Evolutionary conservation across 2,329 filamentous ascomycete genomes (phyloP).

Genomic region (Xenosphaeropsis pyriputrescens): DNA sequence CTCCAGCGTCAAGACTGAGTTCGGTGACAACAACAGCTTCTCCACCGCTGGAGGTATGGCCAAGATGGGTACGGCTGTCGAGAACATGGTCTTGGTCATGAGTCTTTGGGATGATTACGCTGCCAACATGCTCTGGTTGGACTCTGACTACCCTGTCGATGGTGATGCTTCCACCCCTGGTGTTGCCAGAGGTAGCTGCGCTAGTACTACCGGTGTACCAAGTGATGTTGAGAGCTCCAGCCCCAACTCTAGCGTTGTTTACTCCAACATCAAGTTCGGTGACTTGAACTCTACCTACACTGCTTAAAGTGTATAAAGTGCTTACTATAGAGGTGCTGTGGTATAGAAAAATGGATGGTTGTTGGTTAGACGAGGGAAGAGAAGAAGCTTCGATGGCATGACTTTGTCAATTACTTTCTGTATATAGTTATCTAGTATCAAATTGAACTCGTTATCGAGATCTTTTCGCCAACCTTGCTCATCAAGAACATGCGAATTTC

Average conservation of each 20-base stretch:
- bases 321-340: too few species aligned
- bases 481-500: too few species aligned
- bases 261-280: conserved; percentile 19
- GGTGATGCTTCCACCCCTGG: conserved; percentile 27
- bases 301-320: neutral
- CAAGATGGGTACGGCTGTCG: conserved; percentile 37
- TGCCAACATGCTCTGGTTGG: conserved; percentile 62
- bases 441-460: too few species aligned
- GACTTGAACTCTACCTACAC: conserved; percentile 17
- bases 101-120: conserved; percentile 40
- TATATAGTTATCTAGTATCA: too few species aligned
- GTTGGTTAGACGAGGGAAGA: too few species aligned
- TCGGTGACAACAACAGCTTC: conserved; percentile 38
- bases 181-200: conserved; percentile 37
- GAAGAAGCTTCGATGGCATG: too few species aligned
- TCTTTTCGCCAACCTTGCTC: too few species aligned
- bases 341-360: too few species aligned
- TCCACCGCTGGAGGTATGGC: conserved; percentile 36
- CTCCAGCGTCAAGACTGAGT: conserved; percentile 35
- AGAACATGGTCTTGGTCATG: conserved; percentile 49
- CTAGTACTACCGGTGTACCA: conserved; percentile 34
- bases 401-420: too few species aligned
- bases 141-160: conserved; percentile 44
- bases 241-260: conserved; percentile 27
- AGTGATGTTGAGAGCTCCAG: conserved; percentile 28